Percentiles rank a stretch among this genome's conserved stretches.
These are phyloP conservation scores for Xerocomellus chrysenteron DNA, from an alignment of 768 basidiomycete genomes.

Conservation along the genomic window DNA sequence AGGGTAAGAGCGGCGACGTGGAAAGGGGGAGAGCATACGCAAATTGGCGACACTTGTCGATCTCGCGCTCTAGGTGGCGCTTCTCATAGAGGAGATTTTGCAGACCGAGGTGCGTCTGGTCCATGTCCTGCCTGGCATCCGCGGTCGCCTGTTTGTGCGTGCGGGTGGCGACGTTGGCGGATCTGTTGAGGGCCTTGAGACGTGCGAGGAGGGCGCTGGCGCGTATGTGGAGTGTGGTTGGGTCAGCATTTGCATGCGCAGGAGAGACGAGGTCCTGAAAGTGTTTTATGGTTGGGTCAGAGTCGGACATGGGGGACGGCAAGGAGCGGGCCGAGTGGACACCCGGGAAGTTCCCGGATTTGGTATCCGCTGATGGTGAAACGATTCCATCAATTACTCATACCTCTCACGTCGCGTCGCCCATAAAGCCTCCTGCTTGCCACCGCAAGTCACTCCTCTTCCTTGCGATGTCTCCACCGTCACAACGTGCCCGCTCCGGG, in stretches of 20 bases:
- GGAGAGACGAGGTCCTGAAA: conserved; percentile 63
- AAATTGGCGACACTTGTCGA: conserved; percentile 90
- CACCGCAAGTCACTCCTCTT: background rate
- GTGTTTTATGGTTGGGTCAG: conserved; percentile 55
- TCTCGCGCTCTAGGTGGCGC: conserved; percentile 86
- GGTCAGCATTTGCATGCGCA: conserved; percentile 44
- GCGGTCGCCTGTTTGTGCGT: conserved; percentile 67
- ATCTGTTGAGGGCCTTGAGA: conserved; percentile 76
- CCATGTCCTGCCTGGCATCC: conserved; percentile 84
- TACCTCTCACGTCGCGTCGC: conserved; percentile 21
- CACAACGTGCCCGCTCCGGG: conserved; percentile 63
- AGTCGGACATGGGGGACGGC: conserved; percentile 26
- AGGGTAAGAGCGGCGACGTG: background rate
- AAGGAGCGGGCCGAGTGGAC: conserved; percentile 7
- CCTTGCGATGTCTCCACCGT: conserved; percentile 30
- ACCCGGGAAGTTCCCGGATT: background rate
- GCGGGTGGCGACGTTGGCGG: conserved; percentile 69
- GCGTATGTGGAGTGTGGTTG: conserved; percentile 52
- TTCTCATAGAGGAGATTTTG: conserved; percentile 90
- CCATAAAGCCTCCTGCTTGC: conserved; percentile 16
- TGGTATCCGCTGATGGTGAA: conserved; percentile 17
- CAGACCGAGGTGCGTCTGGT: conserved; percentile 80
- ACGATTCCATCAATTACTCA: conserved; percentile 4
- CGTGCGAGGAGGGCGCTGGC: conserved; percentile 76
- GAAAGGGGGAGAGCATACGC: conserved; percentile 47